A percentile compares a stretch with the other conserved stretches of the same genome.
Conservation (phyloP, 1,139 yeast species). For the Scheffersomyces quercinus region DNA sequence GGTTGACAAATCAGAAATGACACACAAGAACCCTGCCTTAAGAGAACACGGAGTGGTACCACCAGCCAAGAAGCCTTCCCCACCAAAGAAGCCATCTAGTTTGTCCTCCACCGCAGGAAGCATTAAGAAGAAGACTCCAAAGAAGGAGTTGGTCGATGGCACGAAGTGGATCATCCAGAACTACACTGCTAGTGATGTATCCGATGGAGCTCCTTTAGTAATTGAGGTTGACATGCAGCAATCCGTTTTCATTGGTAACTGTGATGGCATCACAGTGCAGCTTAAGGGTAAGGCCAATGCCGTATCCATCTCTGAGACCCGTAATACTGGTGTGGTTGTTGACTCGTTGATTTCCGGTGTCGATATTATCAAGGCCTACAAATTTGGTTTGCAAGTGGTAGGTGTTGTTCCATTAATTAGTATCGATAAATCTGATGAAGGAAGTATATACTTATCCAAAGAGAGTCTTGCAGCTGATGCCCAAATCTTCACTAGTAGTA, state of each 20-base stretch:
- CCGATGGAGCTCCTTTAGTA: constrained; percentile 51
- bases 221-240: constrained; percentile 85
- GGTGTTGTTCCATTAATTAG: constrained; percentile 81
- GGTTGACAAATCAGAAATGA: constrained; percentile 92
- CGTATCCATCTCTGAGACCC: constrained; percentile 73
- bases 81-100: constrained; percentile 76
- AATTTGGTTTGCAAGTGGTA: constrained; percentile 82
- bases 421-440: constrained; percentile 87
- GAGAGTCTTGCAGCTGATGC: constrained; percentile 66
- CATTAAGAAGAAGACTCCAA: constrained; percentile 62
- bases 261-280: constrained; percentile 71
- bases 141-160: constrained; percentile 77
- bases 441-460: constrained; percentile 74
- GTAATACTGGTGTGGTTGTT: constrained; percentile 70
- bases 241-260: constrained; percentile 84
- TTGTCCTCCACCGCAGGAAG: constrained; percentile 37
- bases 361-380: constrained; percentile 78
- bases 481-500: constrained; percentile 73
- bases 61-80: constrained; percentile 51
- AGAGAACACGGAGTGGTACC: constrained; percentile 50
- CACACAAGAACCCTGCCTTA: constrained; percentile 87
- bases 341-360: constrained; percentile 87
- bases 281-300: constrained; percentile 92
- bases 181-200: constrained; percentile 51
- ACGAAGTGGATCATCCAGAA: constrained; percentile 86